phyloP scores from a whole-genome alignment of 352 stramenopile genomes.

The Chrysophaeum taylorii region DNA sequence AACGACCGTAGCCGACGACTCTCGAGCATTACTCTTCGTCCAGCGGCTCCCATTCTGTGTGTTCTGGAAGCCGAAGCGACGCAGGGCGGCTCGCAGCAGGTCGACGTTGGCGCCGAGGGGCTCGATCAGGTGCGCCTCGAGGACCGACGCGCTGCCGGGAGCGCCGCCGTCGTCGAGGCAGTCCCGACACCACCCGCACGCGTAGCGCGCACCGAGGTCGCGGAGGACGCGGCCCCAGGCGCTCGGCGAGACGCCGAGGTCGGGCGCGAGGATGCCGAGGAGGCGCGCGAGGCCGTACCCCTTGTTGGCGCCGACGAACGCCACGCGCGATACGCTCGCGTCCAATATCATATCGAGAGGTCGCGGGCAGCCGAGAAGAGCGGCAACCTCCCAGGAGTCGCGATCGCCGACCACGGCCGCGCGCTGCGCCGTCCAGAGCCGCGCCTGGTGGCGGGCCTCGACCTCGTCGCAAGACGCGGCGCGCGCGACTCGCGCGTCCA shows the following conservation, averaged over 20 bases:
- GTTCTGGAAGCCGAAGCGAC: background rate
- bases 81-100: background rate
- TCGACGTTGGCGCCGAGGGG: conserved; percentile 3
- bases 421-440: background rate
- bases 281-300: background rate
- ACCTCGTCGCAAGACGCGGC: background rate
- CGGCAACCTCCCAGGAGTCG: background rate
- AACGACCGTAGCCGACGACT: background rate
- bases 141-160: background rate
- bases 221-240: background rate
- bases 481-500: background rate
- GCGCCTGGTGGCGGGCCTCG: background rate
- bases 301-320: conserved; percentile 9
- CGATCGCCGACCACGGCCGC: no score
- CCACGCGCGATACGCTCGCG: background rate
- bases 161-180: conserved; percentile 2
- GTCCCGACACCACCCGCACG: conserved; percentile 13
- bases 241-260: background rate
- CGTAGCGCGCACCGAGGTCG: background rate
- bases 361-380: conserved; percentile 1
- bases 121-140: background rate
- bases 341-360: background rate
- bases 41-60: background rate
- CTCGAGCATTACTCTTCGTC: background rate
- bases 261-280: background rate